Percentiles rank a stretch among this genome's conserved stretches.
Evolutionary conservation across 2,329 filamentous ascomycete species (phyloP).

Genomic region (Ophiostoma quercus): DNA sequence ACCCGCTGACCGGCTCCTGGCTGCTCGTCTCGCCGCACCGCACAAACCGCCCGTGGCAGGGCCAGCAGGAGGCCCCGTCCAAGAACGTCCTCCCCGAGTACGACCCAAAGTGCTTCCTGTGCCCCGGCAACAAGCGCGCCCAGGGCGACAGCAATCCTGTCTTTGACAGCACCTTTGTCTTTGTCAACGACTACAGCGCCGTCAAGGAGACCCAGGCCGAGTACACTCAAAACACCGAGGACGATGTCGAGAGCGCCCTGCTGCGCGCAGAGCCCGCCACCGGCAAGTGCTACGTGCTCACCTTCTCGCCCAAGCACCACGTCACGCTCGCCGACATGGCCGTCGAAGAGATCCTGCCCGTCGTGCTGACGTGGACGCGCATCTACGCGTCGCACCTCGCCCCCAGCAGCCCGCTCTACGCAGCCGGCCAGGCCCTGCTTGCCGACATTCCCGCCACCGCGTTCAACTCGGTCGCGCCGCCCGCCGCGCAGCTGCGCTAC

Average conservation of each 20-base stretch:
- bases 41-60: slow-evolving; percentile 97
- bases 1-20: slow-evolving; percentile 84
- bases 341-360: slow-evolving; percentile 67
- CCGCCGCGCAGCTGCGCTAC: slow-evolving; percentile 77
- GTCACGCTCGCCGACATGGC: slow-evolving; percentile 87
- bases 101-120: slow-evolving; percentile 88
- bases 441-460: slow-evolving; percentile 34
- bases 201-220: slow-evolving; percentile 89
- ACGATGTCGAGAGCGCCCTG: slow-evolving; percentile 62
- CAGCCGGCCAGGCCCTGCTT: slow-evolving; percentile 38
- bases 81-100: slow-evolving; percentile 69
- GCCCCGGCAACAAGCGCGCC: slow-evolving; percentile 83
- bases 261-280: slow-evolving; percentile 81
- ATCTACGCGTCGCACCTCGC: slow-evolving; percentile 81
- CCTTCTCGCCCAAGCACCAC: slow-evolving; percentile 87
- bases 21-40: slow-evolving; percentile 92
- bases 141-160: slow-evolving; percentile 80
- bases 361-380: slow-evolving; percentile 85
- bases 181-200: slow-evolving; percentile 96
- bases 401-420: slow-evolving; percentile 58
- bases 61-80: slow-evolving; percentile 69
- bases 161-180: slow-evolving; percentile 83
- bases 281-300: slow-evolving; percentile 94
- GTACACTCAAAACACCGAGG: slow-evolving; percentile 48
- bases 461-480: slow-evolving; percentile 42